Percentiles rank a stretch among this genome's conserved stretches.
phyloP scores from a whole-genome alignment of 257 asterid genomes.

The Solanum tacnaense region DNA sequence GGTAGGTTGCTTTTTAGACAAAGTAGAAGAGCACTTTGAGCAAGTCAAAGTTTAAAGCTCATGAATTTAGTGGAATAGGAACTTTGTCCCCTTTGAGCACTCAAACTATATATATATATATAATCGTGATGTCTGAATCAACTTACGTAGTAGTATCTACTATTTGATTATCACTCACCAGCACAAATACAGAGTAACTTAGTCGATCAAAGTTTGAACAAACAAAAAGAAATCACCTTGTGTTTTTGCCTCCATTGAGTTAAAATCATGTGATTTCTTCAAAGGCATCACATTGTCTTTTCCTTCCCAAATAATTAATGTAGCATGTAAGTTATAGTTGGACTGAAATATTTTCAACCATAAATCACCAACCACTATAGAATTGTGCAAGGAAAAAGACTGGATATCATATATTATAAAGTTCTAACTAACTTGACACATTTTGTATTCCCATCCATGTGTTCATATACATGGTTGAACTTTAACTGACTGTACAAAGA shows the following conservation, averaged over 20 bases:
- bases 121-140: background rate
- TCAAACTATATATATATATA: background rate
- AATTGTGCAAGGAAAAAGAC: background rate
- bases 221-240: background rate
- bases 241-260: background rate
- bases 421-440: background rate
- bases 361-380: background rate
- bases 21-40: background rate
- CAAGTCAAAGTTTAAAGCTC: background rate
- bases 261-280: background rate
- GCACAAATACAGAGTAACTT: accelerated
- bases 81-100: background rate
- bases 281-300: too few relatives aligned
- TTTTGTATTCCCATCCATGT: background rate
- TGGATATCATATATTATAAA: background rate
- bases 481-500: background rate
- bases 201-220: accelerated
- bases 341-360: background rate
- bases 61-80: background rate
- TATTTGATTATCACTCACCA: background rate
- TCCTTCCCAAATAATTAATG: background rate
- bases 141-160: too few relatives aligned
- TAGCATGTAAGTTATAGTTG: background rate
- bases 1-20: background rate
- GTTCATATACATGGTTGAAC: background rate